Evolutionary conservation across 31 red algal genomes (phyloP), one percentile per base, ranked within the genome.

Genomic region (Porphyra umbilicalis): DNA sequence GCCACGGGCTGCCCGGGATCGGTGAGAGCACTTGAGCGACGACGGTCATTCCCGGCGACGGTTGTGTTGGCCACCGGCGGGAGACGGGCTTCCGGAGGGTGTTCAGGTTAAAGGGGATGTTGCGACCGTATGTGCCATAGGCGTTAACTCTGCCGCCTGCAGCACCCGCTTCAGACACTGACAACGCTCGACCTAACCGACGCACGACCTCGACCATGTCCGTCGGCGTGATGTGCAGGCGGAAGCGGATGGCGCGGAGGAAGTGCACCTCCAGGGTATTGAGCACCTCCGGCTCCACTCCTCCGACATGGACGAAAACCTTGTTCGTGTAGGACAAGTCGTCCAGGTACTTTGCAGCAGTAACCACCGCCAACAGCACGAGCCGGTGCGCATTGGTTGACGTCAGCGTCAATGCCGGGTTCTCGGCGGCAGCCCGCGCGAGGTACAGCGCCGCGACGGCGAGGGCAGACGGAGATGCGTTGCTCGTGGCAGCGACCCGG

Each of bases 291-390:
- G 84, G 18, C n/a, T 79, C 76, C 68, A 98, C 67, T 16, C 95
- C 95, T 37, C 86, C 92, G 40, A 95, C 95, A 35, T 80, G 76
- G 29, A 92, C 92, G 83, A 95, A 98, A 79, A 95, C 92, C 39
- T 78, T 89, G 83, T 98, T 98, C 34, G 87, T 90, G 68, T 90
- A 93, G 38, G 90, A 86, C 68, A 90, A 82, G 76, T 98, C 95
- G 79, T 98, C 95, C 77, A 95, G 74, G 77, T 92, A 93, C 85
- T 98, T 98, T 79, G 91, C 85, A 20, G 92, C 95, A n/a, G 94
- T 71, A 35, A 98, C 89, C 15, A 98, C 75, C 20, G 81, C 82
- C 6, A 92, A 92, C 29, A 87, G 87, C 6, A 98, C 20, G 39
- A 98, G 78, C 14, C 95, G 89, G 79, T 98, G 95, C 30, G 85